Evolutionary conservation across 106 monocot genomes (phyloP).

Genomic region (Apostasia shenzhenica): DNA sequence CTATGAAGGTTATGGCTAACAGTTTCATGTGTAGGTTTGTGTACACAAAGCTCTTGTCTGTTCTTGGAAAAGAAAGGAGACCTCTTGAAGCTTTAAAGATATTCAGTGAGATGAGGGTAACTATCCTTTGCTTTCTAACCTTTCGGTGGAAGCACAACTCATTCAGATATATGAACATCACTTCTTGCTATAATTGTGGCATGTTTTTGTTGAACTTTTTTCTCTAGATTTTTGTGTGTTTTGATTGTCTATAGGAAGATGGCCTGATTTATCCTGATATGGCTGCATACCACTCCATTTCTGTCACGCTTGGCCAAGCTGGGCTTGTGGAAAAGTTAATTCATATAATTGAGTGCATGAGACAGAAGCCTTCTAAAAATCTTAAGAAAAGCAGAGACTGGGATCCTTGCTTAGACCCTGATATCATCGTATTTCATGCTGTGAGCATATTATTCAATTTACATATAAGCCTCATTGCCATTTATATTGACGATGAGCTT

Average conservation of each 20-base stretch:
- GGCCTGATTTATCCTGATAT: constrained; percentile 90
- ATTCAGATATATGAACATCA: neutral
- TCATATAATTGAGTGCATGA: constrained; percentile 65
- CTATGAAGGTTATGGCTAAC: constrained; percentile 1
- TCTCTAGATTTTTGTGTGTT: constrained; percentile 1
- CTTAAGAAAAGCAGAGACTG: constrained; percentile 61
- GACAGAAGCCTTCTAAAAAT: constrained; percentile 58
- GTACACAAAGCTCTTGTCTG: constrained; percentile 80
- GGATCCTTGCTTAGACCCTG: constrained; percentile 82
- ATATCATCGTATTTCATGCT: constrained; percentile 76
- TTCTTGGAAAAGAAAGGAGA: constrained; percentile 85
- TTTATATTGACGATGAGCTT: neutral
- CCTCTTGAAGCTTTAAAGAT: constrained; percentile 69
- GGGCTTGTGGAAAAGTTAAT: constrained; percentile 75
- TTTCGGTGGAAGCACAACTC: neutral
- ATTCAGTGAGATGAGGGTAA: constrained; percentile 74
- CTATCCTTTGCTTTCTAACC: constrained; percentile 2
- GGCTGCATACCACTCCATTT: constrained; percentile 85
- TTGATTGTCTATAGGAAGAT: constrained; percentile 45
- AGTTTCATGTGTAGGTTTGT: constrained; percentile 65
- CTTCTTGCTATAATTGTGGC: neutral
- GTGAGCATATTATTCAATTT: constrained; percentile 24
- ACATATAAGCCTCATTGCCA: neutral
- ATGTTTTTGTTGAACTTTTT: constrained; percentile 1
- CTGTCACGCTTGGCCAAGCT: constrained; percentile 93